Base-by-base conservation (phyloP, 169 alveolate genomes). In the Plasmodium malariae region DNA sequence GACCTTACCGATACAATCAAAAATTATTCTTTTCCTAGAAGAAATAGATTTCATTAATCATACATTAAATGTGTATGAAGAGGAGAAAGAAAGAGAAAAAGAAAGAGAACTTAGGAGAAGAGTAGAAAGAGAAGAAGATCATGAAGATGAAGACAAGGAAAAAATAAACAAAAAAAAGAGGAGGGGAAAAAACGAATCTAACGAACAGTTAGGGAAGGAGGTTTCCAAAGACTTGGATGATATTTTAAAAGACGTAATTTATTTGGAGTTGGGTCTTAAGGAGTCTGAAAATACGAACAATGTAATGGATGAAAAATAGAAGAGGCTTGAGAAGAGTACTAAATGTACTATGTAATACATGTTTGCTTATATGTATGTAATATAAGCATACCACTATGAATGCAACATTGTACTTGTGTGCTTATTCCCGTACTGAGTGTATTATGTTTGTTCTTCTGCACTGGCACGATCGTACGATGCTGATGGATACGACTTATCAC, bases 21-120 rank as follows among this genome's bases (percentile, higher is more conserved):
- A 80, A 54, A 65, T 80, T n/a, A 67, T 45, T 28, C 32, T 65
- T 51, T 80, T 80, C 9, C 59, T 80, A n/a, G 83, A 59, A 28
- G 90, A 80, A 68, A 28, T 80, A 12, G 26, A 80, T 32, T 80
- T 80, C 67, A 80, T 80, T 51, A 80, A 80, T 26, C 17, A 65
- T 36, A 2, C 36, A n/a, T 55, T 80, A 21, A 83, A 80, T 17
- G 65, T 32, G 11, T 80, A 65, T 49, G 74, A 68, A 55, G 30
- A 67, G 32, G 62, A 80, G 49, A 80, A 40, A 24, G 48, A 65
- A 51, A 36, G 48, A 48, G 36, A 37, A 30, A 17, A 73, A 49
- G 49, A 57, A 21, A 54, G 11, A 51, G 28, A n/a, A n/a, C n/a
- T n/a, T n/a, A n/a, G n/a, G n/a, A n/a, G n/a, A n/a, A n/a, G n/a